Evolutionary conservation across 306 rosid genomes (phyloP), one percentile per base, ranked within the genome.

Genomic region (Cicer bijugum): DNA sequence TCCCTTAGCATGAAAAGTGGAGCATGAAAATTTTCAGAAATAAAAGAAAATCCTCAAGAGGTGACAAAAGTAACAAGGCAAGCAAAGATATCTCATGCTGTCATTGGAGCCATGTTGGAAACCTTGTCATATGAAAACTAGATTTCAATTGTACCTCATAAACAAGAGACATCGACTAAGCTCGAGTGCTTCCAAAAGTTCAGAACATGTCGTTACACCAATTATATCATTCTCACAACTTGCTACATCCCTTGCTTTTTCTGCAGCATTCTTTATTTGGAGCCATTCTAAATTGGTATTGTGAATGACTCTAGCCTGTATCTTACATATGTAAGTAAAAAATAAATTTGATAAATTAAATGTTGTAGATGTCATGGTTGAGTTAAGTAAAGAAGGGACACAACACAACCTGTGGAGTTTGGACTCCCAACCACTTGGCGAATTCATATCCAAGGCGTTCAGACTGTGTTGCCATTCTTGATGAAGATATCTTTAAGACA

Each of bases 391-490:
- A 16, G 52, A 76, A 44, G 65, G 42, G 83, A 8, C 28, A 23
- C 33, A 23, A 23, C 4, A 47, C 60, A 75, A 93, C 98, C 97
- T 89, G 94, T 20, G 98, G 98, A 69, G 90, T 87, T 81, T 69
- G 95, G 74, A 94, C 88, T 67, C 98, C 98, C 81, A 94, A 87
- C 89, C 91, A 85, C 86, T 82, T 91, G 42, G 98, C 98, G 67
- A 94, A 84, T 85, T 94, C 98, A 71, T 94, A 94, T 6, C 98
- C 98, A 40, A 94, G 95, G 53, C 98, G 96, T 75, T 94, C 98
- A 5, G 98, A 94, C 81, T 91, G 97, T 12, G 98, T 89, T 73
- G 96, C 92, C 98, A 94, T 91, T 85, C 98, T 94, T 17, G 98
- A 89, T 9, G 98, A 91, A 12, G 98, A 87, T 78, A 94, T 88